Percentiles rank a stretch among this genome's conserved stretches.
These are phyloP conservation scores for Cystofilobasidium bisporidii DNA, from an alignment of 768 basidiomycete genomes.

Conservation along the genomic window DNA sequence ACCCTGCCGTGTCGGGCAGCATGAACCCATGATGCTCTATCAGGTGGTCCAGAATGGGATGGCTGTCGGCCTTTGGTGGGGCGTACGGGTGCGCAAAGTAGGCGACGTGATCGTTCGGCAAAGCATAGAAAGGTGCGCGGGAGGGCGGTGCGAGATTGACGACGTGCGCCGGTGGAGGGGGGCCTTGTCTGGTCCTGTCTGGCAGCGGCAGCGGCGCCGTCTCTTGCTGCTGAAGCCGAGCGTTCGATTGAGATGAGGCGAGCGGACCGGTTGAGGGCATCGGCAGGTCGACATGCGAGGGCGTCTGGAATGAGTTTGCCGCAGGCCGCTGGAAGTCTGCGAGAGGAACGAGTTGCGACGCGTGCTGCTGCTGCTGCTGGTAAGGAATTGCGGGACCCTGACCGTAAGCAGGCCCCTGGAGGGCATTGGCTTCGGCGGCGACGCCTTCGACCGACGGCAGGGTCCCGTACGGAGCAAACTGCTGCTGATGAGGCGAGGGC, in stretches of 20 bases:
- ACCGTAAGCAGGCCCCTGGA: no score
- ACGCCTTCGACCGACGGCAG: neutral
- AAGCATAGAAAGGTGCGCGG: neutral
- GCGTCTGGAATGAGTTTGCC: neutral
- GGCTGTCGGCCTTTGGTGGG: neutral
- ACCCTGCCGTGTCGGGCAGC: neutral
- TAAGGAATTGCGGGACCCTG: no score
- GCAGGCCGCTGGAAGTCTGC: neutral
- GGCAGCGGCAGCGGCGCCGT: neutral
- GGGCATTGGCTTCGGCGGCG: neutral
- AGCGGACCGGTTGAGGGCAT: neutral
- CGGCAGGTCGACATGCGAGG: slow-evolving; percentile 5
- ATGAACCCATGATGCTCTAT: neutral
- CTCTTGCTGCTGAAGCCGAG: no score
- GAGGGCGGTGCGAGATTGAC: neutral
- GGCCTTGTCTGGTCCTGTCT: no score
- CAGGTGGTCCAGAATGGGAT: neutral
- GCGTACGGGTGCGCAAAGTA: slow-evolving; percentile 1
- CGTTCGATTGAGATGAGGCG: neutral
- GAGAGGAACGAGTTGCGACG: neutral
- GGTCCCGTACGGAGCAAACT: no score
- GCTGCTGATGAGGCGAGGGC: neutral
- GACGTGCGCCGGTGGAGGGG: neutral
- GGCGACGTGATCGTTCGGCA: neutral
- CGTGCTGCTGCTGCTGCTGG: neutral